Percentiles rank a stretch among this genome's conserved stretches.
phyloP scores from a whole-genome alignment of 169 alveolate genomes.

The Plasmodium malariae region DNA sequence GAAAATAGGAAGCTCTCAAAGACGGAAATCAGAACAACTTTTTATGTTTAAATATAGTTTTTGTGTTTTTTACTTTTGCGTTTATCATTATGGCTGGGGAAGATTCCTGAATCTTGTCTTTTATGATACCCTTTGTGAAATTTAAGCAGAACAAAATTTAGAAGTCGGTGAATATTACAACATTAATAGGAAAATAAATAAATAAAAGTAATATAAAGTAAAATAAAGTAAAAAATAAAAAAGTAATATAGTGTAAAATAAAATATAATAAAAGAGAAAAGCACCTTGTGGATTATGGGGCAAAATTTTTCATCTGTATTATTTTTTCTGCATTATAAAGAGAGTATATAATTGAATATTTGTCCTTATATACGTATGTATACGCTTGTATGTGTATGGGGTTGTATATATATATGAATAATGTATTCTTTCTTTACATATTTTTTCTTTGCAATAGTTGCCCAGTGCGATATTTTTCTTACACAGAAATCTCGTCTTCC shows the following conservation, averaged over 20 bases:
- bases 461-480: conserved; percentile 11
- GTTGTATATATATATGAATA: conserved; percentile 30
- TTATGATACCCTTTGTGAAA: conserved; percentile 83
- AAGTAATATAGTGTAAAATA: not conserved
- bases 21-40: no score
- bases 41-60: not conserved
- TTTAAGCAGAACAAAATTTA: not conserved
- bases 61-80: conserved; percentile 81
- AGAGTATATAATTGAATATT: not conserved
- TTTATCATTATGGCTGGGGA: conserved; percentile 90
- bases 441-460: not conserved
- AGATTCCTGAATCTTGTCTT: conserved; percentile 85
- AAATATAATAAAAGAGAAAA: not conserved
- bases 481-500: conserved; percentile 84
- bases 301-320: conserved; percentile 80
- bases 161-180: not conserved
- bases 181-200: not conserved
- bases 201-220: not conserved
- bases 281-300: conserved; percentile 90
- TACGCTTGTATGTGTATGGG: not conserved
- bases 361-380: not conserved
- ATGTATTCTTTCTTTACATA: conserved; percentile 24
- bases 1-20: not conserved
- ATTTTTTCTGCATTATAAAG: conserved; percentile 42
- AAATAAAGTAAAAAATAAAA: conserved; percentile 11